Base-by-base conservation (phyloP, 805 yeast species). In the Wickerhamiella nectarea region DNA sequence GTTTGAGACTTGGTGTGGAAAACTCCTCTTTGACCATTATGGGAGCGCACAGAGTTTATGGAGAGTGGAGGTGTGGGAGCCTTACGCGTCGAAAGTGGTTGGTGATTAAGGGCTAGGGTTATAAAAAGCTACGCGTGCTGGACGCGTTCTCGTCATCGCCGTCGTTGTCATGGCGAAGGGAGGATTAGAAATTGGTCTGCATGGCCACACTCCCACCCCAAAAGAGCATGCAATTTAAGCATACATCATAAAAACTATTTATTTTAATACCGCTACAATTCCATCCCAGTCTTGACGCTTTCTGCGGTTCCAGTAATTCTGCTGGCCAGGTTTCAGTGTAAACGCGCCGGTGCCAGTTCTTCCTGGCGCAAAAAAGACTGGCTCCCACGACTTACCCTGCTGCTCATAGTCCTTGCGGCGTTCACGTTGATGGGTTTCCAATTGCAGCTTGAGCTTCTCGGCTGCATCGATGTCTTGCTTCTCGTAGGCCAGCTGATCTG, bases 341-440 rank as follows among this genome's bases (percentile, higher is more conserved):
- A 48, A 55, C 24, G 42, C 38, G 11, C 57, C 56, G 17, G 43
- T 46, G 6, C 50, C 48, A 22, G 66, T 66, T 14, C 64, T 67
- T 4, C 61, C 64, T 47, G 69, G 67, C 34, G 61, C 61, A 65
- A 87, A 87, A 56, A 78, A 86, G 17, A 61, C 58, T 0, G 95
- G 93, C 26, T 55, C 56, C 57, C 78, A 75, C 1, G 52, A 56
- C 21, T 58, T 56, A 2, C 66, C 68, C 0, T 60, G 54, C 19
- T 67, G 75, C 44, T 76, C 76, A 31, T 70, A 55, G 31, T 64
- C 69, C 51, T 71, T 74, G 52, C 98, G 73, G 56, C 94, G 70
- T 6, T 66, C 73, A 55, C 98, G 72, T 64, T 91, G 98, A 22
- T 65, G 66, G 54, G 80, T 83, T 57, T 91, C 98, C 15, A 87